Base-by-base conservation (phyloP, 2,329 filamentous ascomycete species). In the Alternaria alternata region DNA sequence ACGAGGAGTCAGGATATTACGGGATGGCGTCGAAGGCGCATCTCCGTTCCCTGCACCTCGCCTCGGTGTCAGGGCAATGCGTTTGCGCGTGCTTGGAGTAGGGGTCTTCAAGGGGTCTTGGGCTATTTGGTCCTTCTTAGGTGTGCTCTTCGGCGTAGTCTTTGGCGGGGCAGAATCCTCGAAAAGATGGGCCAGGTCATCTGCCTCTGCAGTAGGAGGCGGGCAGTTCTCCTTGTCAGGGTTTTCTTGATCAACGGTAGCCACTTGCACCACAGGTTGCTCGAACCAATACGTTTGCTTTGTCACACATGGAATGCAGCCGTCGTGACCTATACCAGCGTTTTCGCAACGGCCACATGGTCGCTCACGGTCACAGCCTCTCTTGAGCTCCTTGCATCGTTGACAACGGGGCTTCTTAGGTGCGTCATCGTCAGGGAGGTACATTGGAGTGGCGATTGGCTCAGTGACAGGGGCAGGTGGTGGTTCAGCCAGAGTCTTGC, bases 181-280 rank as follows among this genome's bases (percentile, higher is more conserved):
- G 69, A 95, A 94, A 5, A 95, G 83, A 51, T 85, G 83, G 41
- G 87, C 85, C 6, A 91, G 76, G 36, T 86, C 84, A 62, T 89
- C 85, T 38, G 80, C 75, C 11, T 72, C 70, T 6, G 80, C 74
- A 20, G 75, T 60, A 28, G 44, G 39, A 9, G 75, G 70, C 12
- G 80, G 81, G 49, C 78, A 78, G 63, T 89, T 89, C 73, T 89
- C 87, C 67, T 89, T 88, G 60, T 88, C 86, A 49, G 77, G 59
- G 34, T 71, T 70, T 9, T 72, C 72, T 14, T 65, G 48, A 18
- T 67, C 66, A 11, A 62, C 36, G 16, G 53, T 54, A 51, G 61
- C 57, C 24, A 57, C 43, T 8, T 51, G 54, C n/a, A 63, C 62
- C 26, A 62, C 54, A 49, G 67, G 63, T 18, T 63, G 44, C 42